Evolutionary conservation across 148 eudicot species (phyloP), one percentile per base, ranked within the genome.

Genomic region (Drosera capensis): DNA sequence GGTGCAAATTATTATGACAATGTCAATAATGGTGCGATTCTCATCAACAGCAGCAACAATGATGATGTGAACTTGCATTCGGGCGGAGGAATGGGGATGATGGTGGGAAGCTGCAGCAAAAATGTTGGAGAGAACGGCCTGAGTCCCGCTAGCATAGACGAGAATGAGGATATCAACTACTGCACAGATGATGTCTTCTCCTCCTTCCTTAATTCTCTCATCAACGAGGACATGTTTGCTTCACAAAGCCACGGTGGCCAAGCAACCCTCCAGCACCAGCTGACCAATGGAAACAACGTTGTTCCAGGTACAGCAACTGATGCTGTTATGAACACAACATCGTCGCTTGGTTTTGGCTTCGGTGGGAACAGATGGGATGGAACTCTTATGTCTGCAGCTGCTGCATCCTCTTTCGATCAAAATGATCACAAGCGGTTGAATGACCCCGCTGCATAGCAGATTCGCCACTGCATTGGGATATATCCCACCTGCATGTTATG

Each of bases 191-290:
- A 51, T 13, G 36, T 42, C 2, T 51, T 59, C 24, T 51, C 64
- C 4, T 35, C 64, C 9, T 59, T 59, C 44, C 24, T 59, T 11
- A 59, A 51, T 47, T 59, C 64, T 0, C 20, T 51, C 0, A 44
- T 59, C 29, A 59, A 59, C 17, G 64, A 59, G 18, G 64, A 59
- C 4, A 46, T 43, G 45, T 59, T 59, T 48, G 29, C 37, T 18
- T 43, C 35, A 15, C 26, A 25, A 16, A 62, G 51, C 8, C 54
- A 50, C 7, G 15, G 2, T 8, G 29, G 23, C 17, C 53, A 42
- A 7, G n/a, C n/a, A n/a, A n/a, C n/a, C n/a, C n/a, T n/a, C n/a
- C 62, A 59, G n/a, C 45, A 55, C 15, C 48, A 34, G 38, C 38
- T 11, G 14, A 2, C 38, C 11, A 34, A 11, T 11, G 38, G 38